Evolutionary conservation across 805 yeast species (phyloP).

Genomic region (Jamesozyma jinghongensis): DNA sequence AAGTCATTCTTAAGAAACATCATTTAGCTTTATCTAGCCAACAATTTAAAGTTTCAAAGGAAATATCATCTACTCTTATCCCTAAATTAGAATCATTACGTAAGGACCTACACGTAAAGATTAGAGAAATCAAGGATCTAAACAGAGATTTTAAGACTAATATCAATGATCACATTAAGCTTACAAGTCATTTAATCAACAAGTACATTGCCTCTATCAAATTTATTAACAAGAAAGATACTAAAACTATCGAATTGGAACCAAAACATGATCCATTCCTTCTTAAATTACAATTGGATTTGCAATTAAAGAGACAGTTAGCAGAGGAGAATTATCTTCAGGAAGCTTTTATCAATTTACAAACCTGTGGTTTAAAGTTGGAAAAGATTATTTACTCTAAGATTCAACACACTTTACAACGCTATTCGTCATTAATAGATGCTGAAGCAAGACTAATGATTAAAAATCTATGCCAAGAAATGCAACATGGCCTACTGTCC

Average conservation of each 20-base stretch:
- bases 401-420: slow-evolving; percentile 47
- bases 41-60: slow-evolving; percentile 47
- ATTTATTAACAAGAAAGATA: slow-evolving; percentile 22
- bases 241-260: slow-evolving; percentile 25
- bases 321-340: slow-evolving; percentile 56
- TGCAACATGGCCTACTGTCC: slow-evolving; percentile 37
- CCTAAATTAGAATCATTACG: slow-evolving; percentile 52
- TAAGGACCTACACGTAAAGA: slow-evolving; percentile 64
- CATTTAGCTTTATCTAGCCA: slow-evolving; percentile 49
- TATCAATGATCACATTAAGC: slow-evolving; percentile 50
- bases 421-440: slow-evolving; percentile 43
- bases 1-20: slow-evolving; percentile 56
- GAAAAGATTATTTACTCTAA: slow-evolving; percentile 56
- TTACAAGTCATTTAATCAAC: slow-evolving; percentile 48
- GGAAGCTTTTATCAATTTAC: slow-evolving; percentile 57
- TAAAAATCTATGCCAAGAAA: slow-evolving; percentile 40
- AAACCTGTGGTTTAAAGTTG: slow-evolving; percentile 54
- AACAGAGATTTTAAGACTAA: slow-evolving; percentile 55
- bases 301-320: slow-evolving; percentile 53
- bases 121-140: slow-evolving; percentile 68
- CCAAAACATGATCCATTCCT: slow-evolving; percentile 53
- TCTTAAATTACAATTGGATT: slow-evolving; percentile 50
- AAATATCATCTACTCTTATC: slow-evolving; percentile 43
- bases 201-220: slow-evolving; percentile 40
- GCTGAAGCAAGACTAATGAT: slow-evolving; percentile 46